Evolutionary conservation across 352 stramenopile species (phyloP).

Genomic region (Ophiocytium majus): DNA sequence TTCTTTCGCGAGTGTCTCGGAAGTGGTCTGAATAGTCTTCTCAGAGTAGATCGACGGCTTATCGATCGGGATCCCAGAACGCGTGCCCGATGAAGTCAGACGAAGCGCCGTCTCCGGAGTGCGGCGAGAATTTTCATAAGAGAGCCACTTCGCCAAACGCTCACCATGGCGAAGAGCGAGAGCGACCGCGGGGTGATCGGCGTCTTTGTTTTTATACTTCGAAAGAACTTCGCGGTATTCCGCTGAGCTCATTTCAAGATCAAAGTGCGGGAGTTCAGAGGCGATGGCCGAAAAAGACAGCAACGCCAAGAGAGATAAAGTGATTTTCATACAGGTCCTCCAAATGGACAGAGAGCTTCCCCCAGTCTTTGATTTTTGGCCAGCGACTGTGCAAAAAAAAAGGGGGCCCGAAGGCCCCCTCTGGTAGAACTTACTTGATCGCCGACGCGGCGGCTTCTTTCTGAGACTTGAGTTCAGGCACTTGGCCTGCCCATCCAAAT

Average conservation of each 20-base stretch:
- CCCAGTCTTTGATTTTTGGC: slow-evolving; percentile 9
- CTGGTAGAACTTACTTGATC: slow-evolving; percentile 4
- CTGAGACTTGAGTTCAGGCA: neutral
- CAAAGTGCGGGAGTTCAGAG: neutral
- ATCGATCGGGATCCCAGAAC: neutral
- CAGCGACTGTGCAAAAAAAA: neutral
- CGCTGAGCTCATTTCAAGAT: slow-evolving; percentile 13
- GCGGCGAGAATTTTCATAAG: slow-evolving; percentile 2
- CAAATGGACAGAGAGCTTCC: neutral
- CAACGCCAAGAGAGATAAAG: neutral
- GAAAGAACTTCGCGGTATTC: neutral
- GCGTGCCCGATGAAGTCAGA: neutral
- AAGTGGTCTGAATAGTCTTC: neutral
- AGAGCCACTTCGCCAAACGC: slow-evolving; percentile 4
- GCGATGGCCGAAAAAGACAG: slow-evolving; percentile 4
- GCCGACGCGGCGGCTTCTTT: neutral
- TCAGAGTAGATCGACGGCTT: slow-evolving; percentile 5
- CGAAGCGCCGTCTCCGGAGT: slow-evolving; percentile 3
- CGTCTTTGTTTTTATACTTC: neutral
- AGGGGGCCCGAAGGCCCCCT: neutral
- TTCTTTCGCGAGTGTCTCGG: neutral
- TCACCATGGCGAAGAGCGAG: slow-evolving; percentile 7
- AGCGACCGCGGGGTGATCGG: slow-evolving; percentile 1
- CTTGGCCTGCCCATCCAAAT: neutral
- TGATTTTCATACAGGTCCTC: neutral